Percentiles rank a stretch among this genome's conserved stretches.
Evolutionary conservation across 495 filamentous ascomycete genomes (phyloP).

Genomic region (Recurvomyces mirabilis): DNA sequence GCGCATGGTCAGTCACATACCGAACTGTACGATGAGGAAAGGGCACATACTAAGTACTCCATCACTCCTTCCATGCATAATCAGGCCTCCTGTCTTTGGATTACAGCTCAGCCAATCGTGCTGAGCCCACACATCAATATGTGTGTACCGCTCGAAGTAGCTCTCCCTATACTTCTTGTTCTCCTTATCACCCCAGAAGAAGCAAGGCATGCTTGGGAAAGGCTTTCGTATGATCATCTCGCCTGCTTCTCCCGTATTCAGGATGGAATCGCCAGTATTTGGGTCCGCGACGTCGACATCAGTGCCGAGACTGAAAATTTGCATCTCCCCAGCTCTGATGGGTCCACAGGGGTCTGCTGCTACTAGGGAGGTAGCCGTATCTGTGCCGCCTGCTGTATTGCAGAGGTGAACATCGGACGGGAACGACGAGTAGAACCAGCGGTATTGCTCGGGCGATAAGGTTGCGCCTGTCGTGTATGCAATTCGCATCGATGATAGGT

Average conservation of each 20-base stretch:
- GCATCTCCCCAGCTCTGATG: constrained; percentile 63
- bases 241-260: constrained; percentile 42
- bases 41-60: constrained; percentile 33
- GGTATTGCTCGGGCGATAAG: constrained; percentile 55
- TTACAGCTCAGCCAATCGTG: constrained; percentile 68
- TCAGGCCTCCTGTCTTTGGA: constrained; percentile 51
- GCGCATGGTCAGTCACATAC: background rate
- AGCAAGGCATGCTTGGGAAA: constrained; percentile 67
- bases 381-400: constrained; percentile 72
- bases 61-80: constrained; percentile 74
- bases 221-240: constrained; percentile 54
- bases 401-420: constrained; percentile 49
- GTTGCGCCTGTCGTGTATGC: constrained; percentile 75
- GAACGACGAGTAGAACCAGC: constrained; percentile 81
- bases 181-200: constrained; percentile 55
- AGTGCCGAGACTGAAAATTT: constrained; percentile 54
- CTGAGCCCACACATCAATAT: constrained; percentile 59
- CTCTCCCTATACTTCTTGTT: constrained; percentile 50
- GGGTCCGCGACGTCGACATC: constrained; percentile 57
- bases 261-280: constrained; percentile 40
- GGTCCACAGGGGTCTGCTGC: constrained; percentile 56
- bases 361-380: constrained; percentile 63
- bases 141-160: constrained; percentile 60
- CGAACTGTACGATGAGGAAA: background rate
- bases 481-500: constrained; percentile 45